A percentile compares a stretch with the other conserved stretches of the same genome.
Conservation (phyloP, 768 basidiomycete species). For the Mycena rebaudengoi region DNA sequence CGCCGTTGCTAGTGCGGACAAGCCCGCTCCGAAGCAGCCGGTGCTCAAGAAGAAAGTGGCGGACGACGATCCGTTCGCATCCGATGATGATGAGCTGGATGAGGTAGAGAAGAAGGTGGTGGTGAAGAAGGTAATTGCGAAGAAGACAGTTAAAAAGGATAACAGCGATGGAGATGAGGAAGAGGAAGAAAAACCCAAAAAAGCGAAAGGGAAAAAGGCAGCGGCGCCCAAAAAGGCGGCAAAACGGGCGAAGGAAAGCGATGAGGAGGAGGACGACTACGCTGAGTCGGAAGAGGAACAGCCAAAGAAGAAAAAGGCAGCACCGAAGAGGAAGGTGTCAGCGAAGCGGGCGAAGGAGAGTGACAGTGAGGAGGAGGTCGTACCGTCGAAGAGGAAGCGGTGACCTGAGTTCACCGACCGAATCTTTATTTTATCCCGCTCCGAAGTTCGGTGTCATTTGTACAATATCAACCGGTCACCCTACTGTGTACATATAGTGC, state of each 20-base stretch:
- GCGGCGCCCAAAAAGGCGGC: conserved; percentile 16
- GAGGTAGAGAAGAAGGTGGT: conserved; percentile 27
- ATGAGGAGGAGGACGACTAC: conserved; percentile 37
- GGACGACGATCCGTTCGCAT: conserved; percentile 66
- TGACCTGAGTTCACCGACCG: too few relatives aligned
- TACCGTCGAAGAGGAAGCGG: too few relatives aligned
- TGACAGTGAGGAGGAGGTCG: too few relatives aligned
- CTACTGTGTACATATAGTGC: too few relatives aligned
- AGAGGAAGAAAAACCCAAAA: conserved; percentile 17
- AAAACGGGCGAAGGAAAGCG: conserved; percentile 36
- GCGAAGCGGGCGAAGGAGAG: too few relatives aligned
- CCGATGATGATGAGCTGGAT: conserved; percentile 50
- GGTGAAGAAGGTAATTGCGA: conserved; percentile 29
- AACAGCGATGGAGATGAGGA: conserved; percentile 33
- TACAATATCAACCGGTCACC: too few relatives aligned
- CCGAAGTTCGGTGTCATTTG: too few relatives aligned
- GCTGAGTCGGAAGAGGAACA: conserved; percentile 41
- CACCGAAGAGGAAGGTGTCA: background rate
- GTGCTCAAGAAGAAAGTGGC: conserved; percentile 59
- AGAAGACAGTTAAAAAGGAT: too few relatives aligned
- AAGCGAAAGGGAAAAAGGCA: conserved; percentile 17
- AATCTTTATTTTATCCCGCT: too few relatives aligned
- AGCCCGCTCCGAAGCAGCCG: conserved; percentile 45
- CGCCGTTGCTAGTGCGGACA: background rate
- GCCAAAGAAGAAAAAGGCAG: conserved; percentile 45